These are phyloP conservation scores for Hansfordia pulvinata DNA, from an alignment of 2,329 filamentous ascomycete species.

Conservation along the genomic window DNA sequence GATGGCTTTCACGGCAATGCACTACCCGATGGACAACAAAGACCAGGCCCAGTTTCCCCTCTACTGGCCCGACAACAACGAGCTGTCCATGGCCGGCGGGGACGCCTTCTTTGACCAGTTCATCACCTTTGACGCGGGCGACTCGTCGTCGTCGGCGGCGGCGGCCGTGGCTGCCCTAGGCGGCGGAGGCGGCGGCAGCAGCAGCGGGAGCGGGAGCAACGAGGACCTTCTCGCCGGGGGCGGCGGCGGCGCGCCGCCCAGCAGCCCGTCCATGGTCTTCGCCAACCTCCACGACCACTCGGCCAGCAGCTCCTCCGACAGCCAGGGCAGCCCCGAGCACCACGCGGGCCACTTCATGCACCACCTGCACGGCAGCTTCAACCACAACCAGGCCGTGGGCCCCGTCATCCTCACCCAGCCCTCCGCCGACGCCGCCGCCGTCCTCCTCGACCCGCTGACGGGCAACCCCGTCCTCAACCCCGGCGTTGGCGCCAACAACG, in stretches of 20 bases:
- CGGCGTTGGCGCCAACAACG: constrained; percentile 11
- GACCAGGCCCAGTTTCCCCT: constrained; percentile 12
- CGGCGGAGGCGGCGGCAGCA: not conserved
- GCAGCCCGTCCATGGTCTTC: too few species aligned
- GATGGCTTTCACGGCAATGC: constrained; percentile 17
- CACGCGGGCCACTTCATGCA: constrained; percentile 6
- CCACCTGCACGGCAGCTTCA: not conserved
- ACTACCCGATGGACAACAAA: constrained; percentile 17
- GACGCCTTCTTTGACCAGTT: constrained; percentile 20
- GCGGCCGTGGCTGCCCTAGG: constrained; percentile 2
- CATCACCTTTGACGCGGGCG: constrained; percentile 16
- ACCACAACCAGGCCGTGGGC: constrained; percentile 1
- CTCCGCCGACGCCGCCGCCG: constrained; percentile 5
- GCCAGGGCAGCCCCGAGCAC: constrained; percentile 7
- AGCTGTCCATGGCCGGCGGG: constrained; percentile 10
- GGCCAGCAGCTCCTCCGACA: constrained; percentile 8
- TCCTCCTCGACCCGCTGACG: constrained; percentile 7
- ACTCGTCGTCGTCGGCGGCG: constrained; percentile 8
- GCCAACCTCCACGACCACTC: too few species aligned
- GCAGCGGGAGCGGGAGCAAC: too few species aligned
- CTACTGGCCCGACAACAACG: constrained; percentile 16
- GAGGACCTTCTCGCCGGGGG: too few species aligned
- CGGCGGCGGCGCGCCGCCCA: too few species aligned
- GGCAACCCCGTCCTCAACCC: constrained; percentile 15
- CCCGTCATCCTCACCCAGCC: constrained; percentile 4